Base-by-base conservation (phyloP, 345 rosid genomes). In the Linum trigynum region DNA sequence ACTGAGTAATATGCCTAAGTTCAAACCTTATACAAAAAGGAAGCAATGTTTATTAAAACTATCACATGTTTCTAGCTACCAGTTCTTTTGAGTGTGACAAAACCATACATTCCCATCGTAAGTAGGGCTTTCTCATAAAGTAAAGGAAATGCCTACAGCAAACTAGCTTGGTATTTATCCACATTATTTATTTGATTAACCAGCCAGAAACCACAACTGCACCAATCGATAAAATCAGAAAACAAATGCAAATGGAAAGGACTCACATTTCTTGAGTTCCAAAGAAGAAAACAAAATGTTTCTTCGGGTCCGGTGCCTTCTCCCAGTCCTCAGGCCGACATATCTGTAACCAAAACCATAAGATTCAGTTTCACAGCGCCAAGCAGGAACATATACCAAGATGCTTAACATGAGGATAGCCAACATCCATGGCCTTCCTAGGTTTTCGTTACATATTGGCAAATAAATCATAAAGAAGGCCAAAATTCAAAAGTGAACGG, bases 231-330 rank as follows among this genome's bases (percentile, higher is more conserved):
- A 15, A 48, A 48, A 9, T 48, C 53, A 48, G 53, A 17, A 17
- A 64, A 17, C 37, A 66, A 65, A 55, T 41, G 16, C 38, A 5
- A 59, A 32, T 38, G 48, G 37, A 72, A 43, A 68, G 38, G 45
- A 79, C 96, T 86, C 76, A 92, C 97, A 92, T 90, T 80, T 92
- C 97, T 69, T 81, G 69, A 38, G 98, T 92, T 75, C 98, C 97
- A 39, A 85, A 92, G 72, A 90, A 92, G 39, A 79, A 76, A 68
- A 90, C 96, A 75, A 92, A 92, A 71, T 81, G 75, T 74, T 88
- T 92, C 79, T 82, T 90, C 42, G 92, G 90, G 71, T 92, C 97
- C 39, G 85, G 85, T 48, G 71, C 74, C 37, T 68, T 79, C 42
- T 85, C 69, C 91, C 90, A 90, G 62, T 92, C 96, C 77, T 92